Conservation (phyloP, 306 rosid genomes). For the Spatholobus suberectus region DNA sequence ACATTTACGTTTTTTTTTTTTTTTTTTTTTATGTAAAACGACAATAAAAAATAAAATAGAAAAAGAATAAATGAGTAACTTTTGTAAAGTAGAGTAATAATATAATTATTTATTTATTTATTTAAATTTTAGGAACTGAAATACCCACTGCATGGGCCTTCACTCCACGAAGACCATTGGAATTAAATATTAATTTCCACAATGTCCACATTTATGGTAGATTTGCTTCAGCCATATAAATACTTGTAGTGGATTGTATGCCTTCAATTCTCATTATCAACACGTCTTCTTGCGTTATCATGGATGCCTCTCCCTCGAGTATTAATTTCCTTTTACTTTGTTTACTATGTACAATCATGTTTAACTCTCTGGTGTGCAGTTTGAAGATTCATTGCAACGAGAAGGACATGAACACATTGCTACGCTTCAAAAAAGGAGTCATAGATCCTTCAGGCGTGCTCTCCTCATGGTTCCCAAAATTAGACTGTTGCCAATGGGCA, state of each 20-base stretch:
- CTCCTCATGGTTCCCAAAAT: neutral
- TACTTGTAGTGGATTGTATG: neutral
- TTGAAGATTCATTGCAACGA: neutral
- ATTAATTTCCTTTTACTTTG: neutral
- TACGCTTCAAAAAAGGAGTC: neutral
- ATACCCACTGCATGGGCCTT: no score
- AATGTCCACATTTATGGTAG: neutral
- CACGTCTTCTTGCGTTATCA: neutral
- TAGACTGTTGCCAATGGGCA: conserved; percentile 10
- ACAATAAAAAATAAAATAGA: no score
- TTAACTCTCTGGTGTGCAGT: neutral
- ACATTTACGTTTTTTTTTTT: no score
- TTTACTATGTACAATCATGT: neutral
- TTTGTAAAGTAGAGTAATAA: no score
- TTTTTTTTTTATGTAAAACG: no score
- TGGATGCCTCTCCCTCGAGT: neutral
- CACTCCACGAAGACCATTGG: no score
- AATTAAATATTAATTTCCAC: neutral
- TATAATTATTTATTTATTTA: no score
- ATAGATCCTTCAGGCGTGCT: neutral
- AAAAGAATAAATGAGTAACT: no score
- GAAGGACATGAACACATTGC: conserved; percentile 12
- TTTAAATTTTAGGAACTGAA: no score
- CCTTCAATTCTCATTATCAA: neutral
- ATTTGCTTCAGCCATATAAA: neutral